Percentiles rank a stretch among this genome's conserved stretches.
phyloP scores from a whole-genome alignment of 495 filamentous ascomycete species.

The Penicillium longicatenatum region DNA sequence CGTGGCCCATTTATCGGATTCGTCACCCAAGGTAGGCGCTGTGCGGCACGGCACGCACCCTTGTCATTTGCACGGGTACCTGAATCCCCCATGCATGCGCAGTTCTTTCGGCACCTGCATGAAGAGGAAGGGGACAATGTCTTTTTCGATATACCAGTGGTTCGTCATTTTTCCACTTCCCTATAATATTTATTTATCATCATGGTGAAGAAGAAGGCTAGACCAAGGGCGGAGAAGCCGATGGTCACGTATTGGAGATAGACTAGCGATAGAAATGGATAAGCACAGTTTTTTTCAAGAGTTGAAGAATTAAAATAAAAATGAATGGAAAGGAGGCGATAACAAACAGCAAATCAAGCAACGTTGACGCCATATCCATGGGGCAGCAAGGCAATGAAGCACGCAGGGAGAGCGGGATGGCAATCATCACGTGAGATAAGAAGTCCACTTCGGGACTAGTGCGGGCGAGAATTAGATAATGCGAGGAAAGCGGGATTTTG shows the following conservation, averaged over 20 bases:
- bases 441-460: conserved; percentile 22
- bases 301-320: not conserved
- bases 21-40: not conserved
- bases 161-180: not conserved
- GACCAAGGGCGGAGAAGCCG: not conserved
- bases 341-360: not conserved
- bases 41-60: not conserved
- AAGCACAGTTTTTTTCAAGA: not conserved
- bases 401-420: no score
- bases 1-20: not conserved
- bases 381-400: not conserved
- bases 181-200: no score
- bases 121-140: no score
- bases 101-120: no score
- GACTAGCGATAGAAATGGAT: not conserved
- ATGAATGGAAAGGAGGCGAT: not conserved
- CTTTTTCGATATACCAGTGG: not conserved
- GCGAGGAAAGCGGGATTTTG: conserved; percentile 14
- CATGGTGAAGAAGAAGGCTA: not conserved
- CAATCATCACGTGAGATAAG: conserved; percentile 29
- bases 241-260: not conserved
- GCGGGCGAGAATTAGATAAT: conserved; percentile 8
- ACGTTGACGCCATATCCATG: not conserved
- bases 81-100: not conserved
- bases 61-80: not conserved